Base-by-base conservation (phyloP, 23 red algal genomes). In the Gracilaria caudata region DNA sequence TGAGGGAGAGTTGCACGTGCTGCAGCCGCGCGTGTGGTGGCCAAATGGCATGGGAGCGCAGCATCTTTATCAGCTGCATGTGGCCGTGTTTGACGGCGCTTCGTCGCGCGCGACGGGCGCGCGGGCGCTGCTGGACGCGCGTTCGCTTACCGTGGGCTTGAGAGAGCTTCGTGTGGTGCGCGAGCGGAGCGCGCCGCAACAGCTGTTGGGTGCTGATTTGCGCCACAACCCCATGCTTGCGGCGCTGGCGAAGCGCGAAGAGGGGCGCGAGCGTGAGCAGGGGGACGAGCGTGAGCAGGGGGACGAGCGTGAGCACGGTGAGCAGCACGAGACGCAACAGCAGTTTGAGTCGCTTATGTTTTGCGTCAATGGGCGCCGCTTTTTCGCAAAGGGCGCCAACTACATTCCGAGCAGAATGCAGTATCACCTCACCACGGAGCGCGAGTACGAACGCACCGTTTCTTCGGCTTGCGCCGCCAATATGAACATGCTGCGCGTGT, bases 401-500 rank as follows among this genome's bases (percentile, higher is more conserved):
- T 86, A 73, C 64, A 86, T 86, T 57, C 82, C 82, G 28, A 40
- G 66, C 4, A 19, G 25, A 34, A 29, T 71, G 47, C 63, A 68
- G 29, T 86, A 40, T 76, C 40, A 73, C 21, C 44, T 17, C 7
- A 51, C 81, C 25, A 53, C 37, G 4, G 17, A 32, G 6, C 34
- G 40, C 6, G 28, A 71, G 38, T 86, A 86, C 41, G 38, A 32
- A 4, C 47, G 24, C 9, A 56, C 64, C 45, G 51, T 86, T 41
- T 44, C 36, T 26, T 47, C 63, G 4, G 63, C 64, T 3, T 56
- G 56, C 25, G 64, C 36, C 30, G 82, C 82, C 35, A 55, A 86
- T 32, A 86, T 86, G 82, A 86, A 86, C 82, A 86, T 86, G 82
- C 44, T 86, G 36, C 63, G 82, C 44, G 82, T 86, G 25, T 86